phyloP scores from a whole-genome alignment of 1,284 basidiomycete genomes.

The Xerocomus amazonicus region DNA sequence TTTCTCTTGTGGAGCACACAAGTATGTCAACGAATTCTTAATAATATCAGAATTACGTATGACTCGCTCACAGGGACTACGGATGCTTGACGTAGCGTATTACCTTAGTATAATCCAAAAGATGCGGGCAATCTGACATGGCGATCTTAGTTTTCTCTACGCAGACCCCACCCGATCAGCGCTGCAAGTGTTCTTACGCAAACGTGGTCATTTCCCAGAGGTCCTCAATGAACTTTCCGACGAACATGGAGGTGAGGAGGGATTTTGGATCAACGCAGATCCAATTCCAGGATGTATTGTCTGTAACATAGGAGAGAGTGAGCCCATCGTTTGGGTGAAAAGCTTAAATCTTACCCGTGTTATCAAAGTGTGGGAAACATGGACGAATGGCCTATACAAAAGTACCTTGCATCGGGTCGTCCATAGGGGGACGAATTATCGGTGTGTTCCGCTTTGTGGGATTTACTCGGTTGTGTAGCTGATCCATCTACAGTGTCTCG shows the following conservation, averaged over 20 bases:
- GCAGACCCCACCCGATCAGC: conserved; percentile 76
- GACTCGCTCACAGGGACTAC: conserved; percentile 57
- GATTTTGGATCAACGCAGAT: conserved; percentile 76
- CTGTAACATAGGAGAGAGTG: conserved; percentile 83
- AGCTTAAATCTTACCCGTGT: conserved; percentile 2
- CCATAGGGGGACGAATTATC: conserved; percentile 67
- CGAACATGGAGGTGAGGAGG: conserved; percentile 54
- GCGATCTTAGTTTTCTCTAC: conserved; percentile 60
- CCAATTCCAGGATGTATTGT: conserved; percentile 76
- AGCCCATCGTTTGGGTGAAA: conserved; percentile 25
- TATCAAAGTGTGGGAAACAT: conserved; percentile 76
- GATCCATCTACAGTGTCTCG: conserved; percentile 49
- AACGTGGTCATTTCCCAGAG: conserved; percentile 37
- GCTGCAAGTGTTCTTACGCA: conserved; percentile 71
- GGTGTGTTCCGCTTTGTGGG: conserved; percentile 38
- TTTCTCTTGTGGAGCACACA: conserved; percentile 82
- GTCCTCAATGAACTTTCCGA: conserved; percentile 40
- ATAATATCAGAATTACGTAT: conserved; percentile 6
- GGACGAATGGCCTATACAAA: conserved; percentile 77
- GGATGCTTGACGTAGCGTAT: conserved; percentile 73
- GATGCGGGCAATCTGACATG: conserved; percentile 5
- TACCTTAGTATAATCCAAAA: conserved; percentile 2
- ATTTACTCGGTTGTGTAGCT: neutral
- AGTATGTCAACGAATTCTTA: conserved; percentile 39
- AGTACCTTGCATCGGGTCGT: conserved; percentile 78